Evolutionary conservation across 129 eudicot genomes (phyloP).

Genomic region (carrot (Daucus carota)): DNA sequence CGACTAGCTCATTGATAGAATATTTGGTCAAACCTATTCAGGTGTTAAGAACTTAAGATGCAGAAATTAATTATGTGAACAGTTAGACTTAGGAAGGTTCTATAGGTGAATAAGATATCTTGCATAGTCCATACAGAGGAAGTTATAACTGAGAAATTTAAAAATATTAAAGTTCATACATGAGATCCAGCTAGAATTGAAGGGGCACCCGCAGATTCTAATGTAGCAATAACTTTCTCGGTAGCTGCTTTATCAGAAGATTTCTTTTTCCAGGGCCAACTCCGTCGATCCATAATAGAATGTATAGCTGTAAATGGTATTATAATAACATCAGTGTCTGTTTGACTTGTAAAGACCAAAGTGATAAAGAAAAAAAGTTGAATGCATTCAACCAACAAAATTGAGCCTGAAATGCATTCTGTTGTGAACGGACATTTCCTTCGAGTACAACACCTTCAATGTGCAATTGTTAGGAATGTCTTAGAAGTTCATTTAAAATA

Average conservation of each 20-base stretch:
- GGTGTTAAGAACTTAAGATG: neutral
- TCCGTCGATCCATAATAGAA: slow-evolving; percentile 74
- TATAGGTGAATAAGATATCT: neutral
- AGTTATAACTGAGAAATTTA: neutral
- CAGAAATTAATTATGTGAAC: neutral
- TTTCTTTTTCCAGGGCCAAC: slow-evolving; percentile 99
- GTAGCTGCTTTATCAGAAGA: slow-evolving; percentile 67
- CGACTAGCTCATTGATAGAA: neutral
- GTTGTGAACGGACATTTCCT: neutral
- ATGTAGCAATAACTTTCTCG: slow-evolving; percentile 46
- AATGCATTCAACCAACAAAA: neutral
- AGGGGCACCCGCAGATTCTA: slow-evolving; percentile 43
- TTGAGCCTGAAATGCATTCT: neutral
- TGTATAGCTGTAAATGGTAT: slow-evolving; percentile 16
- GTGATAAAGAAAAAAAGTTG: neutral
- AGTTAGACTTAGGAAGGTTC: neutral
- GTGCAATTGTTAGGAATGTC: neutral
- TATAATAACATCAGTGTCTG: neutral
- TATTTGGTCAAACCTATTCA: neutral
- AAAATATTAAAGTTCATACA: slow-evolving; percentile 29
- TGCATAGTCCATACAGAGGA: neutral
- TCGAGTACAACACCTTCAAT: neutral
- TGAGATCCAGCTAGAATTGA: slow-evolving; percentile 41
- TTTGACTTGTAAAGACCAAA: neutral
- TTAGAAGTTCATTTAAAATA: neutral